phyloP scores from a whole-genome alignment of 2,329 filamentous ascomycete species.

The Exophiala sp. region DNA sequence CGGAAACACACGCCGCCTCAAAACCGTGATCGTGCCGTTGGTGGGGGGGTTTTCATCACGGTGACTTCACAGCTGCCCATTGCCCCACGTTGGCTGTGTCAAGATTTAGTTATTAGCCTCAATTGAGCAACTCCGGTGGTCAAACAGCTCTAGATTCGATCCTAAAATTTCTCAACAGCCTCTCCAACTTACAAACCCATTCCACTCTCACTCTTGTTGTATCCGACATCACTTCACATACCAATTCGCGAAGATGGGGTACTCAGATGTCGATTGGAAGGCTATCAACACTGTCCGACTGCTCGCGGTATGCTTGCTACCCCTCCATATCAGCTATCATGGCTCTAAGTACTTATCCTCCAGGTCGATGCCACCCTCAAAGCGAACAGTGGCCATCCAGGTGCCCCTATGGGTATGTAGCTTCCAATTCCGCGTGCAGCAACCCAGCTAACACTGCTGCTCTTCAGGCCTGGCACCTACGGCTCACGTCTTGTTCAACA shows the following conservation, averaged over 20 bases:
- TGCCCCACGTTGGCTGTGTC: slow-evolving; percentile 5
- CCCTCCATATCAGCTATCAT: slow-evolving; percentile 16
- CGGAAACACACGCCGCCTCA: slow-evolving; percentile 1
- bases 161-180: slow-evolving; percentile 17
- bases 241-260: slow-evolving; percentile 66
- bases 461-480: slow-evolving; percentile 75
- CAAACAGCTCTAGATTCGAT: slow-evolving; percentile 11
- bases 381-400: slow-evolving; percentile 97
- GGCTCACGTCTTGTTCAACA: slow-evolving; percentile 96
- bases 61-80: neutral
- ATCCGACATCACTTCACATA: neutral
- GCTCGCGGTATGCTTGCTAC: slow-evolving; percentile 72
- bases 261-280: slow-evolving; percentile 80
- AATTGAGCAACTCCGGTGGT: slow-evolving; percentile 16
- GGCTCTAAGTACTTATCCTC: slow-evolving; percentile 6
- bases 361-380: slow-evolving; percentile 96
- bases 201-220: slow-evolving; percentile 1
- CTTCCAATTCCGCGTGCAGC: neutral
- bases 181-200: slow-evolving; percentile 2
- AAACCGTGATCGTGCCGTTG: neutral
- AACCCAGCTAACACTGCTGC: neutral
- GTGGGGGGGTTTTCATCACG: neutral
- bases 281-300: slow-evolving; percentile 98
- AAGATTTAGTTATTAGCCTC: slow-evolving; percentile 14
- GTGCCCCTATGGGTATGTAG: slow-evolving; percentile 76